Base-by-base conservation (phyloP, 768 basidiomycete genomes). In the Cantharellus anzutake region DNA sequence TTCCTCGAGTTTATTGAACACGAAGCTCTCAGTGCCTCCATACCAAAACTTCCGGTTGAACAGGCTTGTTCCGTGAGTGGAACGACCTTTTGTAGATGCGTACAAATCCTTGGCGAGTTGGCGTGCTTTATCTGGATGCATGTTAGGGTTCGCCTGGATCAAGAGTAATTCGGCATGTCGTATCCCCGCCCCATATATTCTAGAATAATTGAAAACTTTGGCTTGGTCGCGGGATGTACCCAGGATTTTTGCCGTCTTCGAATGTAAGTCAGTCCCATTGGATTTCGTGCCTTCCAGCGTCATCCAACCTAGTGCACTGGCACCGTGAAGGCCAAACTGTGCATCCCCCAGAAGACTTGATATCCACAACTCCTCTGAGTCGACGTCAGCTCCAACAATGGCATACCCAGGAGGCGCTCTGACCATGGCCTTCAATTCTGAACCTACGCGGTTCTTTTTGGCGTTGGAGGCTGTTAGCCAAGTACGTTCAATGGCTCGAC, bases 391-490 rank as follows among this genome's bases (percentile, higher is more conserved):
- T 3, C 96, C 96, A 29, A 99, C 91, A 63, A 99, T 87, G 3
- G 85, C 80, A 68, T 94, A 96, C 1, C 96, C 93, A 0, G 80
- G 78, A 2, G 94, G 96, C 0, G 93, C 93, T 34, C 86, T 83
- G 4, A 99, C 83, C 93, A 98, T 96, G 2, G 93, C 88, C 69
- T 98, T 98, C 63, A 98, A 79, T 71, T 99, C 96, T 0, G 92
- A 96, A 1, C 94, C 94, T n/a, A 98, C 87, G 20, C 96, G 84
- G 64, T 96, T 94, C 72, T 82, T 83, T 76, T 98, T 99, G 2
- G 96, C 93, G 66, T 99, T 99, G 64, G 91, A 92, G 0, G 96
- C 96, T 0, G 96, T 98, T 56, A 99, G 73, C 96, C 96, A 98
- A 2, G 94, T 98, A 71, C 84, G 88, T 72, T 98, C 96, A 63